Evolutionary conservation across 2,329 filamentous ascomycete species (phyloP).

Genomic region (Monosporascus sp.): DNA sequence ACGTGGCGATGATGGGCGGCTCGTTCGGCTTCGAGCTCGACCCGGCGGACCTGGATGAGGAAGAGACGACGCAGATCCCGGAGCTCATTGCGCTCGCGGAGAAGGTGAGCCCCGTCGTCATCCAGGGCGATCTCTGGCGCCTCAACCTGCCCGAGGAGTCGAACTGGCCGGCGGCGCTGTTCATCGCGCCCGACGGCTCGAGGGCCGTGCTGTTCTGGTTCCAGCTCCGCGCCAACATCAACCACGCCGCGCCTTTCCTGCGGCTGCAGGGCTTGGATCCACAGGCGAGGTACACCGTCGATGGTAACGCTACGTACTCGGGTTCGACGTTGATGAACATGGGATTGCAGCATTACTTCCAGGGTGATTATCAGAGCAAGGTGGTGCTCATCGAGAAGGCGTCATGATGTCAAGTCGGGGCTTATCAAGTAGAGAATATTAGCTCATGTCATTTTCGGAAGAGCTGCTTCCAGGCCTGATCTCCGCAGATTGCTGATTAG

Average conservation of each 20-base stretch:
- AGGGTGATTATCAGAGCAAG: constrained; percentile 49
- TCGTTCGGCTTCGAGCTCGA: constrained; percentile 62
- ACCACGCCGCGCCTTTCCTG: constrained; percentile 48
- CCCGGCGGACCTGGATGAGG: constrained; percentile 42
- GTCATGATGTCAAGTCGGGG: too few relatives aligned
- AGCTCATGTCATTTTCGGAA: too few relatives aligned
- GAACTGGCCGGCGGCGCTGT: constrained; percentile 58
- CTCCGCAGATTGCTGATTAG: too few relatives aligned
- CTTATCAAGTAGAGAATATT: too few relatives aligned
- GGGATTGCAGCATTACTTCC: constrained; percentile 49
- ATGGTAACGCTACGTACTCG: constrained; percentile 41
- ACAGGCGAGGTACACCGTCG: constrained; percentile 46
- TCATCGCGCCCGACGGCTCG: constrained; percentile 45
- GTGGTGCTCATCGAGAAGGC: neutral
- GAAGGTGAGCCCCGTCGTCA: constrained; percentile 52
- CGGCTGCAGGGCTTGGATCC: constrained; percentile 53
- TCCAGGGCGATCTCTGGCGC: constrained; percentile 54
- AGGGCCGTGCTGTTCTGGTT: constrained; percentile 54
- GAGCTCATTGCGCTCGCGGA: constrained; percentile 48
- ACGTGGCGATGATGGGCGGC: constrained; percentile 64
- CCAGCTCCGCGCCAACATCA: constrained; percentile 47
- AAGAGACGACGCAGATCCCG: constrained; percentile 49
- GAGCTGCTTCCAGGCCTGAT: too few relatives aligned
- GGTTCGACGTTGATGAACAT: constrained; percentile 58
- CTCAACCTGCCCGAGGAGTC: constrained; percentile 51